Percentiles rank a stretch among this genome's conserved stretches.
These are phyloP conservation scores for Wickerhamiella azymoides DNA, from an alignment of 805 yeast genomes.

Conservation along the genomic window DNA sequence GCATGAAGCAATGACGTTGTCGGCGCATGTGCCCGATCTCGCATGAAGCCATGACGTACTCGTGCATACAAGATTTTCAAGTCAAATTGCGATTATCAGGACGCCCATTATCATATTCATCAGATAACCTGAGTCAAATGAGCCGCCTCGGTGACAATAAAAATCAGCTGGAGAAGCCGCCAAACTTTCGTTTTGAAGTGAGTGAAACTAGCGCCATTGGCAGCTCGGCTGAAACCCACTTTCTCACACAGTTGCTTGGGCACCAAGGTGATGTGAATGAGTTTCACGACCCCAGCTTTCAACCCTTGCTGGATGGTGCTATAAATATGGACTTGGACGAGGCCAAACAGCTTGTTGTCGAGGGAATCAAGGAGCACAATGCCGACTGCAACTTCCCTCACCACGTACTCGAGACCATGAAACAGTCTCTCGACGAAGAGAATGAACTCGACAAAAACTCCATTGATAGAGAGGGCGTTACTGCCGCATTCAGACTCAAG, in stretches of 20 bases:
- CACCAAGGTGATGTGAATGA: not conserved
- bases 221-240: not conserved
- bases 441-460: not conserved
- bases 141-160: too few relatives aligned
- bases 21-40: too few relatives aligned
- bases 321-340: not conserved
- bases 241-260: not conserved
- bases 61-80: too few relatives aligned
- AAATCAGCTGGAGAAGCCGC: too few relatives aligned
- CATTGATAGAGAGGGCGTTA: not conserved
- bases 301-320: not conserved
- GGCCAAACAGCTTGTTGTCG: not conserved
- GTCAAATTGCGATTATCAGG: too few relatives aligned
- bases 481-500: conserved; percentile 16
- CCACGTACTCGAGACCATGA: not conserved
- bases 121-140: too few relatives aligned
- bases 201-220: too few relatives aligned
- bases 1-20: too few relatives aligned
- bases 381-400: conserved; percentile 7
- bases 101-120: too few relatives aligned
- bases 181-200: too few relatives aligned
- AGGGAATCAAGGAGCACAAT: conserved; percentile 1
- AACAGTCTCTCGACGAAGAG: not conserved
- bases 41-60: too few relatives aligned
- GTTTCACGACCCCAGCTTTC: conserved; percentile 1